Conservation (phyloP, 768 basidiomycete species). For the Leccinum broughii region DNA sequence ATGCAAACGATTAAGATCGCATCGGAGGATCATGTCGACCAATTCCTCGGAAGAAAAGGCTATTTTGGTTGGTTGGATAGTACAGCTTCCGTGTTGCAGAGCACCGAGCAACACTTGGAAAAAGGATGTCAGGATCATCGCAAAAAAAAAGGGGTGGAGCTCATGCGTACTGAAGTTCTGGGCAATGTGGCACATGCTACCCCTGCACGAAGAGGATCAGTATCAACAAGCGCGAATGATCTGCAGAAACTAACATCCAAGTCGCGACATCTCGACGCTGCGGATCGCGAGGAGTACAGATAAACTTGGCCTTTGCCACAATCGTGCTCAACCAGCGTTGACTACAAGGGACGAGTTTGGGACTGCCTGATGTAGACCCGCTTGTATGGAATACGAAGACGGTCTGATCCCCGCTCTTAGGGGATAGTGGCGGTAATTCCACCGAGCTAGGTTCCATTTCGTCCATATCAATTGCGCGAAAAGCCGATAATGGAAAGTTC, state of each 20-base stretch:
- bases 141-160: conserved; percentile 15
- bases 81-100: conserved; percentile 72
- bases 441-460: conserved; percentile 38
- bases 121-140: conserved; percentile 23
- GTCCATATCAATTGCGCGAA: conserved; percentile 44
- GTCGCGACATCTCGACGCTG: conserved; percentile 66
- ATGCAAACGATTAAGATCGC: conserved; percentile 71
- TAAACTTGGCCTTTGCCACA: conserved; percentile 57
- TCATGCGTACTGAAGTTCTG: conserved; percentile 67
- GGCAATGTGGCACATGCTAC: conserved; percentile 82
- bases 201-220: conserved; percentile 50
- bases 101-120: conserved; percentile 61
- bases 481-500: conserved; percentile 48
- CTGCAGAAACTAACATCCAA: conserved; percentile 59
- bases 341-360: conserved; percentile 74
- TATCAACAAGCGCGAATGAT: conserved; percentile 20
- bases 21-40: conserved; percentile 65
- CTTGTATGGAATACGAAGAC: conserved; percentile 79
- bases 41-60: conserved; percentile 70
- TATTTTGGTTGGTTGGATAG: conserved; percentile 66
- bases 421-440: conserved; percentile 46
- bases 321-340: conserved; percentile 66
- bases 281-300: conserved; percentile 48
- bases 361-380: conserved; percentile 82
- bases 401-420: conserved; percentile 40